phyloP scores from a whole-genome alignment of 163 green algal genomes.

The Volvox carteri region DNA sequence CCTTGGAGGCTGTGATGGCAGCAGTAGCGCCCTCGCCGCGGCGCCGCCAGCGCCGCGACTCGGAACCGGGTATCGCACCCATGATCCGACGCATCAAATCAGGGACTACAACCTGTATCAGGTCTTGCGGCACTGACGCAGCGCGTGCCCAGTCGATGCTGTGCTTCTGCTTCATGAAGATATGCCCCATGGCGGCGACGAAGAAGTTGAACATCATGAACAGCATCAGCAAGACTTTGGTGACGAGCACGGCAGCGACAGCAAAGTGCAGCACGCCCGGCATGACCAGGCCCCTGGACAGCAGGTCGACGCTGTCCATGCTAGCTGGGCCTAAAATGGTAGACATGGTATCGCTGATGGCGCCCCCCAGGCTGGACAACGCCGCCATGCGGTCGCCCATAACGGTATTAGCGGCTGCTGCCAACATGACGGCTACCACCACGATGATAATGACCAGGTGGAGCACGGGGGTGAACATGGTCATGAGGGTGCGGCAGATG shows the following conservation, averaged over 20 bases:
- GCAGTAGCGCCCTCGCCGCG: not conserved
- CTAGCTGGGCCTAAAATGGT: constrained; percentile 7
- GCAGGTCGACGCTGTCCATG: not conserved
- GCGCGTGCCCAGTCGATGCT: constrained; percentile 3
- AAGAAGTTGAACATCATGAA: constrained; percentile 50
- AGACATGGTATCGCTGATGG: not conserved
- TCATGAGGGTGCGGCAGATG: constrained; percentile 58
- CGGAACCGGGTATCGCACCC: not conserved
- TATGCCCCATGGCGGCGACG: constrained; percentile 20
- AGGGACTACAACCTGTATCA: constrained; percentile 25
- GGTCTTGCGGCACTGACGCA: constrained; percentile 21
- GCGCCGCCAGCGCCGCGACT: not conserved
- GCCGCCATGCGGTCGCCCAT: not conserved
- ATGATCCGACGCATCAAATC: constrained; percentile 2
- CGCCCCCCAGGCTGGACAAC: not conserved
- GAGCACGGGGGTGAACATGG: constrained; percentile 21
- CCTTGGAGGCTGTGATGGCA: not conserved
- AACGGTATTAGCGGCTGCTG: constrained; percentile 23
- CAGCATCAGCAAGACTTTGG: constrained; percentile 31
- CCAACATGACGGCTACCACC: constrained; percentile 38
- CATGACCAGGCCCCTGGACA: not conserved
- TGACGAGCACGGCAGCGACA: not conserved
- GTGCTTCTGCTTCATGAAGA: constrained; percentile 52
- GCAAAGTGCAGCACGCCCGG: not conserved
- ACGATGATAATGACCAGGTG: constrained; percentile 45